Evolutionary conservation across 306 rosid species (phyloP).

Genomic region (Glycine tomentella): DNA sequence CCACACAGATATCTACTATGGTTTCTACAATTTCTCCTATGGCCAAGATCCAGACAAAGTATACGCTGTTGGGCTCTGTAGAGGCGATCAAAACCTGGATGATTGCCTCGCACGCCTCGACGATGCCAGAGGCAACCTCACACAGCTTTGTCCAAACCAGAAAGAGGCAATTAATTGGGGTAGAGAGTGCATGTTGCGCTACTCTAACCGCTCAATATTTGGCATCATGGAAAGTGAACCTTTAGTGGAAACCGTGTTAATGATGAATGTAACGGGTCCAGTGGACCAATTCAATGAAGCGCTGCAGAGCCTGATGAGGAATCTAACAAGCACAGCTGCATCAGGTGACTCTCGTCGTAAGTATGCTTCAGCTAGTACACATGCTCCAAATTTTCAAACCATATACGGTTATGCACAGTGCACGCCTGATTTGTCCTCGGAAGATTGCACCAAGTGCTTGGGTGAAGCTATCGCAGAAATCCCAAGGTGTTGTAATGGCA

Average conservation of each 20-base stretch:
- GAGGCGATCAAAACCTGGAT: no score
- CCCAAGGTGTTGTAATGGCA: neutral
- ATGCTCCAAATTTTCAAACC: neutral
- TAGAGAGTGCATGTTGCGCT: neutral
- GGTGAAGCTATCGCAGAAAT: neutral
- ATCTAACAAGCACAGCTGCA: neutral
- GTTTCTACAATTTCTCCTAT: no score
- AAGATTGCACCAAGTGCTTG: constrained; percentile 42
- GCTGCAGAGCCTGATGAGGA: neutral
- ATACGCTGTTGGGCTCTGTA: no score
- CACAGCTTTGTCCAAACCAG: neutral
- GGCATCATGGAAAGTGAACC: neutral
- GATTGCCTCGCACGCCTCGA: no score
- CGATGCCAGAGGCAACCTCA: no score
- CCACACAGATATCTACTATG: no score
- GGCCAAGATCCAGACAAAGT: no score
- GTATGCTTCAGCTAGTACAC: constrained; percentile 23
- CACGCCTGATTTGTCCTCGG: constrained; percentile 40
- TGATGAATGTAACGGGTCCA: neutral
- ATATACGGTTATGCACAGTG: constrained; percentile 52
- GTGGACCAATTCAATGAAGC: neutral
- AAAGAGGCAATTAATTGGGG: neutral
- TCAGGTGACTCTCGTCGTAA: constrained; percentile 24
- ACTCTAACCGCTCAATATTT: neutral
- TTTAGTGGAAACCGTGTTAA: neutral